Evolutionary conservation across 2,329 filamentous ascomycete genomes (phyloP).

Genomic region (Nemania sp.): DNA sequence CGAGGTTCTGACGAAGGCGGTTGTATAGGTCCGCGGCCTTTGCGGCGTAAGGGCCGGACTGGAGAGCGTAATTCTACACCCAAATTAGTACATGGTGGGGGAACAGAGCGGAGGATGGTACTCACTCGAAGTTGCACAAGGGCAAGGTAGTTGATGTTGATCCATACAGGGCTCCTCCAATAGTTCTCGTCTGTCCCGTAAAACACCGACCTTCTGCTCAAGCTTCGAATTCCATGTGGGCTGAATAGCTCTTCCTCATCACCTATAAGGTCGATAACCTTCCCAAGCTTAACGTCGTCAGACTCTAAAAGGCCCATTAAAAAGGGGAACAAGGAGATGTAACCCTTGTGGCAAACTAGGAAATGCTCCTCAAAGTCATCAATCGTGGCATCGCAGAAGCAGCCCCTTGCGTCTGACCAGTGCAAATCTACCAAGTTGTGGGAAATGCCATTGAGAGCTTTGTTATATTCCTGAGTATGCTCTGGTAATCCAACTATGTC

Average conservation of each 20-base stretch:
- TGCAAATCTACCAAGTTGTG: conserved; percentile 93
- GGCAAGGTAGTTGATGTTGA: conserved; percentile 94
- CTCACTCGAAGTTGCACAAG: conserved; percentile 81
- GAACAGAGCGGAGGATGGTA: conserved; percentile 40
- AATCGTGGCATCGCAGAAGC: conserved; percentile 94
- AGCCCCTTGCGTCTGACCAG: conserved; percentile 83
- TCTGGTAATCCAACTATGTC: conserved; percentile 79
- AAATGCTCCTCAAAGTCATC: conserved; percentile 93
- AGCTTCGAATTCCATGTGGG: conserved; percentile 84
- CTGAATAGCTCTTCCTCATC: conserved; percentile 92
- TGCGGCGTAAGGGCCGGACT: conserved; percentile 74
- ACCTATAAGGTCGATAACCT: conserved; percentile 80
- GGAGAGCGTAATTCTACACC: conserved; percentile 71
- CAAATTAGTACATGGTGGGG: conserved; percentile 30
- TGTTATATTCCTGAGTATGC: conserved; percentile 78
- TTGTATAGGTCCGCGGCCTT: conserved; percentile 81
- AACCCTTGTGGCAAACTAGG: conserved; percentile 96
- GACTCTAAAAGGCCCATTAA: conserved; percentile 81
- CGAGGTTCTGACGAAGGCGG: conserved; percentile 82
- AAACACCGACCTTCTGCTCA: conserved; percentile 84
- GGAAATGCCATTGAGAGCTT: conserved; percentile 80
- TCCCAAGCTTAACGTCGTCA: conserved; percentile 79
- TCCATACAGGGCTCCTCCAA: conserved; percentile 95
- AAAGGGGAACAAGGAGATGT: conserved; percentile 94
- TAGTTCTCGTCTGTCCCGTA: conserved; percentile 97